Base-by-base conservation (phyloP, 2,329 filamentous ascomycete genomes). In the Leptographium radiaticola region DNA sequence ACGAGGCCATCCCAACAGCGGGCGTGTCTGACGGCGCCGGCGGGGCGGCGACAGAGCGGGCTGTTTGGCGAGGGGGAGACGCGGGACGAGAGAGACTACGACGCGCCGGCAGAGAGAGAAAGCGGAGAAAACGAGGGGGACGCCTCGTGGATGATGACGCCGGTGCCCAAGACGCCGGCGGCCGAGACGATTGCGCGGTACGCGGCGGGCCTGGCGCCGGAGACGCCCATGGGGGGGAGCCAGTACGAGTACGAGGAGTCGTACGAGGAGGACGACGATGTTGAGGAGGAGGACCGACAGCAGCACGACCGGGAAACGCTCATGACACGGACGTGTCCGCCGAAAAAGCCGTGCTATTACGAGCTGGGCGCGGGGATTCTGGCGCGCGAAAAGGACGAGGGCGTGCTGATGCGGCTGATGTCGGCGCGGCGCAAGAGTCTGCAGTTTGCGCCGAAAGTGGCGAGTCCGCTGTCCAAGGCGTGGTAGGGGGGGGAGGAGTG, bases 391-490 rank as follows among this genome's bases (percentile, higher is more conserved):
- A 78, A 78, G 66, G 76, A 83, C 61, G 71, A 78, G 61, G 71
- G 70, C 20, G 72, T 86, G 53, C 69, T 81, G 57, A 74, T 79
- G 67, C 74, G 81, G 49, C 70, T 90, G 57, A 80, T 87, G 74
- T 81, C 83, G 12, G 86, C 85, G 0, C 75, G 86, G 57, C 75
- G 87, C 57, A 89, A 87, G 77, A 91, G 84, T 63, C 65, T 89
- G 66, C 84, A 87, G 63, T 89, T 83, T 70, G 84, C 84, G 36
- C 87, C 86, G 34, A 85, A 86, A 68, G 71, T 88, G 55, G 83
- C 78, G 18, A 90, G 86, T 66, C 87, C 86, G 2, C 69, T 90
- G 60, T 76, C 80, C 31, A 79, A 73, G 62, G 70, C 74, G 31
- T 81, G 77, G 78, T 67, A 16, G 46, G 20, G 39, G 33, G 13